phyloP scores from a whole-genome alignment of 1,284 basidiomycete genomes.

The Moesziomyces sp. region DNA sequence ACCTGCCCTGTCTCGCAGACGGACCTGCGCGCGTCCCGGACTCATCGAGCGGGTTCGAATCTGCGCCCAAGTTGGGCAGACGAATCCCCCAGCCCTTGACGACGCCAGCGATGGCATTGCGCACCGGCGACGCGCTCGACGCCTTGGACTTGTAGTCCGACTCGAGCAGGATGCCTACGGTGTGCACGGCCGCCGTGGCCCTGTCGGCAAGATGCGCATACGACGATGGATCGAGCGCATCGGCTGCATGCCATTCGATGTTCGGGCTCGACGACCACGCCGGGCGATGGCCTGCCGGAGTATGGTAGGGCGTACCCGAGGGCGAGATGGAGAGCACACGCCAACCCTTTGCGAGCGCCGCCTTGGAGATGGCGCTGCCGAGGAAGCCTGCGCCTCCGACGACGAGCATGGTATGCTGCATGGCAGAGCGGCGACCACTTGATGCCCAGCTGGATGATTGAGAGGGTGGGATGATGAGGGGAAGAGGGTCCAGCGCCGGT shows the following conservation, averaged over 20 bases:
- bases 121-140: slow-evolving; percentile 19
- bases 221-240: slow-evolving; percentile 78
- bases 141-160: slow-evolving; percentile 77
- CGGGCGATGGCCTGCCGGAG: slow-evolving; percentile 87
- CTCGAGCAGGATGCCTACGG: slow-evolving; percentile 91
- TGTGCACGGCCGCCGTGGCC: slow-evolving; percentile 86
- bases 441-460: slow-evolving; percentile 2
- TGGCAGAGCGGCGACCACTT: too few species aligned
- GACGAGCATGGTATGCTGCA: slow-evolving; percentile 70
- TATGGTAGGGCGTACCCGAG: slow-evolving; percentile 84
- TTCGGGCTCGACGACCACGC: slow-evolving; percentile 76
- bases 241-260: slow-evolving; percentile 62
- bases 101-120: slow-evolving; percentile 52
- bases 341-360: slow-evolving; percentile 83
- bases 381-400: slow-evolving; percentile 95
- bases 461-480: not conserved
- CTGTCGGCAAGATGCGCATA: slow-evolving; percentile 78
- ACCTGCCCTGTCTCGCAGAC: slow-evolving; percentile 1
- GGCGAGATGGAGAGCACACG: slow-evolving; percentile 89
- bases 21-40: slow-evolving; percentile 2
- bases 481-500: not conserved
- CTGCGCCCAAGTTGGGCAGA: slow-evolving; percentile 34
- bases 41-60: slow-evolving; percentile 64
- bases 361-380: slow-evolving; percentile 89
- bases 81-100: slow-evolving; percentile 68